These are phyloP conservation scores for Xerocomus spinulosus DNA, from an alignment of 768 basidiomycete genomes.

Conservation along the genomic window DNA sequence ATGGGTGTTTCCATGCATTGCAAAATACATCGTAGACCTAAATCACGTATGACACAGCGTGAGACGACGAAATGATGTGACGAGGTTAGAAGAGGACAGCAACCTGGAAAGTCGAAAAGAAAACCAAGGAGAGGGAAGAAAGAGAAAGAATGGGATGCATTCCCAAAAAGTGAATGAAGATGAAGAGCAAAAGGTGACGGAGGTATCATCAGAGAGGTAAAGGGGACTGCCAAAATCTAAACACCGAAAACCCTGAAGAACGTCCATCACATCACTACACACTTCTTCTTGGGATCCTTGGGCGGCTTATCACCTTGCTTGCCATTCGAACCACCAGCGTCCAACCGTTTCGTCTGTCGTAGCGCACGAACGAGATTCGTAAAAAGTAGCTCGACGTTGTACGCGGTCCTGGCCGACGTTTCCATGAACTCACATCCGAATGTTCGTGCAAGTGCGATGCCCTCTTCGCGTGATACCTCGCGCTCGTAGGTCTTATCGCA, in stretches of 20 bases:
- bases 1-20: constrained; percentile 33
- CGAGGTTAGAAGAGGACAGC: constrained; percentile 29
- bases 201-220: constrained; percentile 85
- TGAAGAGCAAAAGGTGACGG: constrained; percentile 32
- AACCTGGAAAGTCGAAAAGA: constrained; percentile 28
- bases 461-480: constrained; percentile 90
- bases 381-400: constrained; percentile 90
- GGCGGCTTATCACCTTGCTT: constrained; percentile 36
- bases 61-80: constrained; percentile 33
- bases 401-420: constrained; percentile 92
- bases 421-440: constrained; percentile 95
- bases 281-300: constrained; percentile 52
- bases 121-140: constrained; percentile 17
- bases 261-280: constrained; percentile 75
- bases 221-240: constrained; percentile 57
- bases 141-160: constrained; percentile 18
- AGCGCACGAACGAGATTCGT: constrained; percentile 80
- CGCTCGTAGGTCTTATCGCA: constrained; percentile 88
- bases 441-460: constrained; percentile 69
- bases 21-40: constrained; percentile 38
- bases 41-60: constrained; percentile 39
- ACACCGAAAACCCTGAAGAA: constrained; percentile 55
- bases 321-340: constrained; percentile 46
- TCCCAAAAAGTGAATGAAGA: constrained; percentile 23
- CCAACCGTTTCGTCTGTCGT: constrained; percentile 58